These are phyloP conservation scores for Cyphellophora attinorum DNA, from an alignment of 2,329 filamentous ascomycete genomes.

Conservation along the genomic window DNA sequence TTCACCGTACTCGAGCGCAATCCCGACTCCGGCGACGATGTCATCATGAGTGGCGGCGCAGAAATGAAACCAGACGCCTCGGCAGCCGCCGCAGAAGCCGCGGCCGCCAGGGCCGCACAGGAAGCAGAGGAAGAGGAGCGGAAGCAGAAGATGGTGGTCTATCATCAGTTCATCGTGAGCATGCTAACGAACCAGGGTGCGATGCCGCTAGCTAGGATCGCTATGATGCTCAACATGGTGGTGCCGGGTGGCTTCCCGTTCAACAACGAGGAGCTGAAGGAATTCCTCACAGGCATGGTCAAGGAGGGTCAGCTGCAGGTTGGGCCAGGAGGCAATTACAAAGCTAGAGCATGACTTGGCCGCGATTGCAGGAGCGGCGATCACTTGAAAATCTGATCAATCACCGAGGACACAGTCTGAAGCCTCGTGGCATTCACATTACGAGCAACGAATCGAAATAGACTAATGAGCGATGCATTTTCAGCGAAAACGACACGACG, in stretches of 20 bases:
- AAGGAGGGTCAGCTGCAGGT: slow-evolving; percentile 58
- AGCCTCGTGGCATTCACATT: too few species aligned
- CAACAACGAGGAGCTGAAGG: slow-evolving; percentile 77
- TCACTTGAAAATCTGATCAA: too few species aligned
- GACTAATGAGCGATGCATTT: too few species aligned
- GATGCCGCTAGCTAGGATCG: slow-evolving; percentile 72
- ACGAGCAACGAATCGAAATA: too few species aligned
- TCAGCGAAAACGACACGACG: too few species aligned
- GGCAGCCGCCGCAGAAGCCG: slow-evolving; percentile 29
- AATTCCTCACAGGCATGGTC: slow-evolving; percentile 73
- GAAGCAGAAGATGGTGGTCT: slow-evolving; percentile 61
- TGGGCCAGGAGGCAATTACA: slow-evolving; percentile 60
- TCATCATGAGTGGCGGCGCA: slow-evolving; percentile 13
- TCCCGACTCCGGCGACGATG: slow-evolving; percentile 20
- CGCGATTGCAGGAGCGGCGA: too few species aligned
- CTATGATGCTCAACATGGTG: slow-evolving; percentile 92
- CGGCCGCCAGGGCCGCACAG: slow-evolving; percentile 31
- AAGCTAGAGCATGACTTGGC: slow-evolving; percentile 22
- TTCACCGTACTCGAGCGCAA: slow-evolving; percentile 50
- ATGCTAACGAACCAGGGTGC: slow-evolving; percentile 90
- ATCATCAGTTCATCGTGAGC: slow-evolving; percentile 84
- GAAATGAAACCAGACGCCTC: slow-evolving; percentile 4
- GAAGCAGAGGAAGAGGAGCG: slow-evolving; percentile 47
- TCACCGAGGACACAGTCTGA: too few species aligned
- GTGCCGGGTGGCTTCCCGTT: slow-evolving; percentile 81